Evolutionary conservation across 495 filamentous ascomycete species (phyloP).

Genomic region (Trichoderma parareesei): DNA sequence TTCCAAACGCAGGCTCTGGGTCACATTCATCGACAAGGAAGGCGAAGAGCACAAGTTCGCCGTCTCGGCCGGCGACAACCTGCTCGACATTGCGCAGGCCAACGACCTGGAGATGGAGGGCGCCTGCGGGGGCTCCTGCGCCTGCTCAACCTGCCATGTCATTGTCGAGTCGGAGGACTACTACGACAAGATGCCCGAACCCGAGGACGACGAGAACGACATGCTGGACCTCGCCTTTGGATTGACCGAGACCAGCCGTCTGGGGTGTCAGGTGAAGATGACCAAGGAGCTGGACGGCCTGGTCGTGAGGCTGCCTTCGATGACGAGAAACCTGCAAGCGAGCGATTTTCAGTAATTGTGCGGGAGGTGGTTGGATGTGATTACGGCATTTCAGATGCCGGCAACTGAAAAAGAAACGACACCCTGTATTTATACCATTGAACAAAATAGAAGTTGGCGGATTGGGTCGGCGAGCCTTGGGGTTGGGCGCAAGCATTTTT

Average conservation of each 20-base stretch:
- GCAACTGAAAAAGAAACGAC: conserved; percentile 6
- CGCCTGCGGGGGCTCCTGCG: conserved; percentile 91
- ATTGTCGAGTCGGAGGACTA: conserved; percentile 76
- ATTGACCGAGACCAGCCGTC: conserved; percentile 87
- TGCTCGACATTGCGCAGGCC: conserved; percentile 89
- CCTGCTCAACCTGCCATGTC: conserved; percentile 95
- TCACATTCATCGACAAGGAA: conserved; percentile 97
- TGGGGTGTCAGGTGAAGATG: conserved; percentile 94
- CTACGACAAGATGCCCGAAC: conserved; percentile 89
- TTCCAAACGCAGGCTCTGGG: conserved; percentile 53
- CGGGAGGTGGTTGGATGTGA: neutral
- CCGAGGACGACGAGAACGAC: conserved; percentile 96
- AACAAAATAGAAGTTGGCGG: neutral
- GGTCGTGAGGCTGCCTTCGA: conserved; percentile 72
- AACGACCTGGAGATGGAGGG: conserved; percentile 98
- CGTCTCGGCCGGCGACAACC: conserved; percentile 78
- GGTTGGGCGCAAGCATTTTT: neutral
- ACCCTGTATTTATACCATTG: conserved; percentile 10
- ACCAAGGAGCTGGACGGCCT: conserved; percentile 80
- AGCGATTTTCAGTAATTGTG: conserved; percentile 70
- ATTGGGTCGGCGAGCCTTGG: conserved; percentile 1
- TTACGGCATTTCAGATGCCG: neutral
- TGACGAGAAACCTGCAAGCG: conserved; percentile 94
- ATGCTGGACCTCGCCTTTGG: conserved; percentile 98
- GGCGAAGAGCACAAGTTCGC: conserved; percentile 62